phyloP scores from a whole-genome alignment of 2,329 filamentous ascomycete species.

The Monilinia fructigena region DNA sequence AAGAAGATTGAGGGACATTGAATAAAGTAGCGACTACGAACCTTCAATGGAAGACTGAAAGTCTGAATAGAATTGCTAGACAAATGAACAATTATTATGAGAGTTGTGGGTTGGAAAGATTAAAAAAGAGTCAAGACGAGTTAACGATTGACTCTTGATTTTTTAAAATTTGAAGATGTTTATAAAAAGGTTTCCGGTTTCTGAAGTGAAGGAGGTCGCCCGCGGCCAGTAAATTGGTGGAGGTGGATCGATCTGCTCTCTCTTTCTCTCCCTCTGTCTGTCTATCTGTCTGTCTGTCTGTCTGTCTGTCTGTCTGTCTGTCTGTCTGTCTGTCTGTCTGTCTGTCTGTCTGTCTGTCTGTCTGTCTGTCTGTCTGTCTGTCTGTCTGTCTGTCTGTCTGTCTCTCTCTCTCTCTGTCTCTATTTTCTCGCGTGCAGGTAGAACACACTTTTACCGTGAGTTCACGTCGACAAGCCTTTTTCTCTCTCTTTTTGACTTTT shows the following conservation, averaged over 20 bases:
- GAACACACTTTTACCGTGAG: conserved; percentile 39
- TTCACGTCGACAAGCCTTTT: conserved; percentile 20
- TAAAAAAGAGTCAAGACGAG: conserved; percentile 38
- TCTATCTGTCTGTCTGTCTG: conserved; percentile 26
- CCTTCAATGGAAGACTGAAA: conserved; percentile 33
- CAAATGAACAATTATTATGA: conserved; percentile 39
- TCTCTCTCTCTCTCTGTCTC: conserved; percentile 1
- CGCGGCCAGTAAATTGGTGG: conserved; percentile 48
- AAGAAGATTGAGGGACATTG: conserved; percentile 22
- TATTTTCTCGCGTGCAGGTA: conserved; percentile 29
- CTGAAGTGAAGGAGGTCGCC: conserved; percentile 52
- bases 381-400: conserved; percentile 26
- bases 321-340: neutral
- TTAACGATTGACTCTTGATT: conserved; percentile 41
- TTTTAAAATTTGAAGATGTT: neutral
- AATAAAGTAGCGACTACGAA: conserved; percentile 33
- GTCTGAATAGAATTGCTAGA: conserved; percentile 22
- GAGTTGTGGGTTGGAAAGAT: conserved; percentile 26
- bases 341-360: conserved; percentile 26
- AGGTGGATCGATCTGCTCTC: conserved; percentile 29
- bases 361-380: neutral
- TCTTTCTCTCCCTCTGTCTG: conserved; percentile 1
- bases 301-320: neutral
- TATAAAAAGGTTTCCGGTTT: conserved; percentile 35
- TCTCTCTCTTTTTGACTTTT: neutral